Evolutionary conservation across 2,329 filamentous ascomycete genomes (phyloP).

Genomic region (Chaetothyriales sp.): DNA sequence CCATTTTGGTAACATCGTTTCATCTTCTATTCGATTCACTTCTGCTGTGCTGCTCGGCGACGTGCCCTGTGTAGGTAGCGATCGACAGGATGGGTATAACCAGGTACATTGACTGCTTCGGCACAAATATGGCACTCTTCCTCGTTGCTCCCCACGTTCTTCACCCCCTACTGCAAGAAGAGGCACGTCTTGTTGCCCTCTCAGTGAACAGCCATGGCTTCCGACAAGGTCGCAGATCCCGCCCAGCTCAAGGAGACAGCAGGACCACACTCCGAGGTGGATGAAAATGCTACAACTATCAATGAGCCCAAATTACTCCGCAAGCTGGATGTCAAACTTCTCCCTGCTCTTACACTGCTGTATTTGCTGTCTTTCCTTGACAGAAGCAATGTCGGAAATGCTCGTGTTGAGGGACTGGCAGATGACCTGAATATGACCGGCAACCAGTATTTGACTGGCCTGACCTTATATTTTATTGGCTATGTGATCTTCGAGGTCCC

Average conservation of each 20-base stretch:
- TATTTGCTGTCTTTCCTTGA: constrained; percentile 32
- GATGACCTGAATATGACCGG: constrained; percentile 23
- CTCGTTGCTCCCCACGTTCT: neutral
- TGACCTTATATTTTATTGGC: constrained; percentile 13
- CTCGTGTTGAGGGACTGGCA: constrained; percentile 24
- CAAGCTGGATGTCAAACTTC: constrained; percentile 30
- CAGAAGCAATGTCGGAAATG: constrained; percentile 30
- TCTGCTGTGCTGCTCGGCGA: neutral
- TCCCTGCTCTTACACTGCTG: constrained; percentile 30
- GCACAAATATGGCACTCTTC: neutral
- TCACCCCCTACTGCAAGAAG: neutral
- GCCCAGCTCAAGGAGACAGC: neutral
- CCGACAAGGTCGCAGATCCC: neutral
- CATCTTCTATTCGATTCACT: neutral
- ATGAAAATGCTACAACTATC: constrained; percentile 9
- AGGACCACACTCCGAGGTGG: neutral
- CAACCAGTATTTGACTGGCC: constrained; percentile 6
- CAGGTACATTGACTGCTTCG: neutral
- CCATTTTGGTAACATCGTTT: neutral
- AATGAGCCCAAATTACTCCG: constrained; percentile 27
- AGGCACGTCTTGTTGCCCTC: neutral
- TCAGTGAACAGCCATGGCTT: neutral
- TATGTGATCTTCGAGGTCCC: constrained; percentile 23
- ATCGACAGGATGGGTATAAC: neutral
- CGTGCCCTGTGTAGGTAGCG: neutral